These are phyloP conservation scores for Pholiota microspora DNA, from an alignment of 768 basidiomycete genomes.

Conservation along the genomic window DNA sequence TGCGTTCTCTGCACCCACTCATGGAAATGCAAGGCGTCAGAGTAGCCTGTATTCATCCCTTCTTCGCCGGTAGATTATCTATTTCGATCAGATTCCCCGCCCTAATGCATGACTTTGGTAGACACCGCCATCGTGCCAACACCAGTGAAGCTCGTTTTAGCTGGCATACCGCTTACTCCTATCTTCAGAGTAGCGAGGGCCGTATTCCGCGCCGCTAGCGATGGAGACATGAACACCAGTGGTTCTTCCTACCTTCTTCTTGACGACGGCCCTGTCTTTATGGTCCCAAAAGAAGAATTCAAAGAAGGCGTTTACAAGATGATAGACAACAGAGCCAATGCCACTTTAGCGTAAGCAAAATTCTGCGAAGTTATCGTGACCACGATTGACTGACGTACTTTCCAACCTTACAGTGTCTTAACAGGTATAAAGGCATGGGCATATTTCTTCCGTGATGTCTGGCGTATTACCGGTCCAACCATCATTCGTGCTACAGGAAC, in stretches of 20 bases:
- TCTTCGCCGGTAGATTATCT: constrained; percentile 43
- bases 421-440: constrained; percentile 26
- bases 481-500: constrained; percentile 20
- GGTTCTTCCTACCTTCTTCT: constrained; percentile 46
- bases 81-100: neutral
- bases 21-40: constrained; percentile 38
- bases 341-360: constrained; percentile 26
- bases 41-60: constrained; percentile 48
- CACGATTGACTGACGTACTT: neutral
- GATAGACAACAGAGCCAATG: constrained; percentile 43
- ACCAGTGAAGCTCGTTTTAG: constrained; percentile 38
- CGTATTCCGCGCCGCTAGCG: constrained; percentile 50
- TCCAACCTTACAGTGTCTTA: constrained; percentile 18
- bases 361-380: neutral
- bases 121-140: constrained; percentile 47
- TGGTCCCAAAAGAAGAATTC: constrained; percentile 44
- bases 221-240: constrained; percentile 40
- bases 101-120: constrained; percentile 13
- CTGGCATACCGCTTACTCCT: constrained; percentile 48
- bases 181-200: constrained; percentile 48
- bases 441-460: constrained; percentile 26
- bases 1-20: constrained; percentile 43
- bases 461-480: constrained; percentile 27
- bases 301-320: constrained; percentile 51
- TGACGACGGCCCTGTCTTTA: constrained; percentile 50